Percentiles rank a stretch among this genome's conserved stretches.
Conservation (phyloP, 164 flowering plant genomes). For the Berberis vulgaris region DNA sequence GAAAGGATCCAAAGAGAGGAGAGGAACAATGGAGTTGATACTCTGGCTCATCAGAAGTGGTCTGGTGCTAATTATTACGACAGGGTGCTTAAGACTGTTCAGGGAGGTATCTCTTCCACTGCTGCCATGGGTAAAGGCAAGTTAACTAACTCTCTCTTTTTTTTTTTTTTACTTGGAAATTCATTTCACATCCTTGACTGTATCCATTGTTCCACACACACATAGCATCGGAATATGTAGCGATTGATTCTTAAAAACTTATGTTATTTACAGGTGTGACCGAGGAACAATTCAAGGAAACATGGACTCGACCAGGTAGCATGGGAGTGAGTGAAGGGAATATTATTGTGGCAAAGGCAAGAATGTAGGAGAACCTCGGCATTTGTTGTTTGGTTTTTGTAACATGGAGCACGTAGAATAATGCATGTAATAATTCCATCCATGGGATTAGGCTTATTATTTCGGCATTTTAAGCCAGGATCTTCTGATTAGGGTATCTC, state of each 20-base stretch:
- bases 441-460: constrained; percentile 11
- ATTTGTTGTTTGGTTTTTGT: neutral
- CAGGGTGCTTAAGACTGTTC: constrained; percentile 79
- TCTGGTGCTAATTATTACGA: constrained; percentile 92
- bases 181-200: too few species aligned
- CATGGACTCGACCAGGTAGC: constrained; percentile 60
- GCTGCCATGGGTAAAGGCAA: constrained; percentile 97
- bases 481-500: constrained; percentile 2
- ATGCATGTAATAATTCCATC: constrained; percentile 13
- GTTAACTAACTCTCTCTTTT: neutral
- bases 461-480: constrained; percentile 14
- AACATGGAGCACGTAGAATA: neutral
- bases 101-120: constrained; percentile 92
- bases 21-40: constrained; percentile 75
- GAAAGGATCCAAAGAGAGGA: constrained; percentile 95
- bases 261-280: constrained; percentile 61
- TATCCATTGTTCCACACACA: too few species aligned
- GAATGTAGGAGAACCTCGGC: constrained; percentile 37
- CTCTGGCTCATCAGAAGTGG: constrained; percentile 92
- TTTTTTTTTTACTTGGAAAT: neutral
- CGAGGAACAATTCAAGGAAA: constrained; percentile 83
- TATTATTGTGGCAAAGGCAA: constrained; percentile 62
- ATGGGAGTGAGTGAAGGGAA: constrained; percentile 30
- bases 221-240: too few species aligned
- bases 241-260: neutral